Percentiles rank a stretch among this genome's conserved stretches.
Conservation (phyloP, 164 flowering plant genomes). For the Paratinospora sagittata region DNA sequence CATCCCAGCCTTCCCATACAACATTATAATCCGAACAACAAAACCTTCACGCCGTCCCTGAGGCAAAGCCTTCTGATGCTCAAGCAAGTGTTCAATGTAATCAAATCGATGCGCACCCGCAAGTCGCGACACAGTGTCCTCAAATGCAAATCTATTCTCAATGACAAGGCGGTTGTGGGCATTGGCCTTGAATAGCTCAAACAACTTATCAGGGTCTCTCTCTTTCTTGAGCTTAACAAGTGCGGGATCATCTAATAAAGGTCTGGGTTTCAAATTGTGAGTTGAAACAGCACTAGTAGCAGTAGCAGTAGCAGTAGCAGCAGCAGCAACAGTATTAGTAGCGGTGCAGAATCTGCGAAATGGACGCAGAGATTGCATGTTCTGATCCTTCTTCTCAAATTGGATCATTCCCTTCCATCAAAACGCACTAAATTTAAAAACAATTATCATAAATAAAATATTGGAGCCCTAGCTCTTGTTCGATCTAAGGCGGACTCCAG, state of each 20-base stretch:
- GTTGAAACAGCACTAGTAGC: conserved; percentile 8
- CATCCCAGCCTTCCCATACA: conserved; percentile 77
- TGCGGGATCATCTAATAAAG: conserved; percentile 48
- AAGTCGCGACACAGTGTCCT: conserved; percentile 57
- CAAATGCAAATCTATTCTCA: conserved; percentile 70
- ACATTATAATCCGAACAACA: conserved; percentile 55
- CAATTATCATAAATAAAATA: background rate
- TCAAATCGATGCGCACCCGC: conserved; percentile 68
- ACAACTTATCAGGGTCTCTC: conserved; percentile 65
- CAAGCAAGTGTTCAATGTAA: conserved; percentile 59
- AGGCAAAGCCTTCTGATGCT: conserved; percentile 59
- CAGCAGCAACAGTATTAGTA: conserved; percentile 12
- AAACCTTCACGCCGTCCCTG: conserved; percentile 77
- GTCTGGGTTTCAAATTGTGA: conserved; percentile 11
- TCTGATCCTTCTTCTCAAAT: conserved; percentile 17
- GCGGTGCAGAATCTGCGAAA: conserved; percentile 41
- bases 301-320: too few relatives aligned
- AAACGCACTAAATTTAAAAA: background rate
- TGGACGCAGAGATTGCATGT: conserved; percentile 53
- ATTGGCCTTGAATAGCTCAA: conserved; percentile 52
- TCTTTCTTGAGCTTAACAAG: conserved; percentile 60
- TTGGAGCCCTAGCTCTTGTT: background rate
- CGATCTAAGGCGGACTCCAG: too few relatives aligned
- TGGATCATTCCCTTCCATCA: conserved; percentile 12
- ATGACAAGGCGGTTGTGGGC: conserved; percentile 49